Conservation (phyloP, 768 basidiomycete genomes). For the Suillus lakei region DNA sequence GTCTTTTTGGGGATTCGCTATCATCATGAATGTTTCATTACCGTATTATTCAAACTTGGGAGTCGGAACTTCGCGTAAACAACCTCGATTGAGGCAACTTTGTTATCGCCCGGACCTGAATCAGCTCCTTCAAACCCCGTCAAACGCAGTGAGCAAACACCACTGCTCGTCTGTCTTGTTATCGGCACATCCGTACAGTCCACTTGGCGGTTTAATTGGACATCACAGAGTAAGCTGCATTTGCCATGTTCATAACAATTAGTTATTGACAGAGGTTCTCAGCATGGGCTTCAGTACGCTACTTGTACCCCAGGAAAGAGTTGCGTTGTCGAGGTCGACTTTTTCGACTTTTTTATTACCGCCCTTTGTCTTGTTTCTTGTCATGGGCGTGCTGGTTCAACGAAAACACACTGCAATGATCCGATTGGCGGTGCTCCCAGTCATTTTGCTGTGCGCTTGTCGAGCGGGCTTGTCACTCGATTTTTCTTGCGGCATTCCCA, state of each 20-base stretch:
- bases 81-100: no score
- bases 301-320: slow-evolving; percentile 3
- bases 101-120: no score
- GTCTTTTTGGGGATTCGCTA: no score
- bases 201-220: background rate
- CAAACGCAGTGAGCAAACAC: no score
- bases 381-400: slow-evolving; percentile 56
- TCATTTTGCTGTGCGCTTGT: slow-evolving; percentile 49
- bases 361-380: slow-evolving; percentile 50
- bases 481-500: slow-evolving; percentile 21
- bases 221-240: background rate
- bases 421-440: slow-evolving; percentile 52
- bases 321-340: slow-evolving; percentile 31
- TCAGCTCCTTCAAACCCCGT: no score
- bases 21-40: no score
- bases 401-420: slow-evolving; percentile 42
- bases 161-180: no score
- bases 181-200: no score
- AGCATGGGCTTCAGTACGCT: background rate
- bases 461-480: slow-evolving; percentile 38
- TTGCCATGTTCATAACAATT: background rate
- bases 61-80: no score
- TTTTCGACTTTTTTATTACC: slow-evolving; percentile 43
- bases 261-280: background rate
- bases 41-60: no score